Evolutionary conservation across 495 filamentous ascomycete genomes (phyloP).

Genomic region (Aspergillus nanangensis): DNA sequence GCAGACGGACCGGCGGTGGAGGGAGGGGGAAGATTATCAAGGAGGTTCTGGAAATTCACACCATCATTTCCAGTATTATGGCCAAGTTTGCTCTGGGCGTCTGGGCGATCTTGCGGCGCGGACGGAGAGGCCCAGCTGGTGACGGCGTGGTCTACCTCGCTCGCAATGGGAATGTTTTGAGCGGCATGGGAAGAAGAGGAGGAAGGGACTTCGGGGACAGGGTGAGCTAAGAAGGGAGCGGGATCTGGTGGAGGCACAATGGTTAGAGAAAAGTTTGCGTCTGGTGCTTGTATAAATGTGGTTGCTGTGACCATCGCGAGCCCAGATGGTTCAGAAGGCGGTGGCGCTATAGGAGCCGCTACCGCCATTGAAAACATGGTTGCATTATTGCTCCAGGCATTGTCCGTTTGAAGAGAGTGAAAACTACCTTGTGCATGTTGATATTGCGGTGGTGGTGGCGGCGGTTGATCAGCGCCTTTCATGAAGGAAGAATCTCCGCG

Average conservation of each 20-base stretch:
- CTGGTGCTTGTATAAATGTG: constrained; percentile 5
- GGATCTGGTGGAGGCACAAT: constrained; percentile 24
- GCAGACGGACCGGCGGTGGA: constrained; percentile 30
- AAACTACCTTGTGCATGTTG: constrained; percentile 23
- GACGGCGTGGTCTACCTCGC: constrained; percentile 28
- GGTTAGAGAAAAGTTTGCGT: constrained; percentile 23
- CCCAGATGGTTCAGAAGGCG: constrained; percentile 4
- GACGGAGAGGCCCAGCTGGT: constrained; percentile 16
- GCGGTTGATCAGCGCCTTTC: constrained; percentile 4
- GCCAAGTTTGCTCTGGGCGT: constrained; percentile 14
- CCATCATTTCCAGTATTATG: constrained; percentile 26
- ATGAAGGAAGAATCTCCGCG: constrained; percentile 20
- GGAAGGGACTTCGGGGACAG: constrained; percentile 35
- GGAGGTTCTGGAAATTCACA: constrained; percentile 48
- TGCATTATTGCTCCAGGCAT: constrained; percentile 10
- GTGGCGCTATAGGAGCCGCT: constrained; percentile 12
- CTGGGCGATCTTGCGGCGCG: constrained; percentile 23
- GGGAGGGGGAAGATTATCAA: constrained; percentile 47
- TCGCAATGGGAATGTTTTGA: constrained; percentile 31
- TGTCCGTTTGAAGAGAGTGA: constrained; percentile 14
- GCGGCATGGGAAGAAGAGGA: constrained; percentile 41
- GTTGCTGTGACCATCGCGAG: constrained; percentile 14
- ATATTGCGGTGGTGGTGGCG: neutral
- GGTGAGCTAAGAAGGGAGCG: constrained; percentile 29
- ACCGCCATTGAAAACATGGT: constrained; percentile 19